Base-by-base conservation (phyloP, 1,139 yeast species). In the Scheffersomyces insectosa region DNA sequence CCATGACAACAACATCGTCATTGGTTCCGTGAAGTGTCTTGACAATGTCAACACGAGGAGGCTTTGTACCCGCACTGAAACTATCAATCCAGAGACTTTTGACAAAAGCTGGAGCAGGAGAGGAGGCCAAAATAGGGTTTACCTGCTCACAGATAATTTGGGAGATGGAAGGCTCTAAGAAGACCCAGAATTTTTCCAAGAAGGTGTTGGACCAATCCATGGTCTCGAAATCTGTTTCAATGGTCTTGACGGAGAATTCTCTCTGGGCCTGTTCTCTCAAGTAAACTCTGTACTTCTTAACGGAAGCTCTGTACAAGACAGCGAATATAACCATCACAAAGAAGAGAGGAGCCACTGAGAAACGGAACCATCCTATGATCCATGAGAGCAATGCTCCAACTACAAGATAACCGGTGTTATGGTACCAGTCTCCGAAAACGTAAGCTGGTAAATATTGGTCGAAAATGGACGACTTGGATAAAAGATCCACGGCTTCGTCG, bases 381-480 rank as follows among this genome's bases (percentile, higher is more conserved):
- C 95, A 91, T 2, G 96, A 87, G 15, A 85, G 62, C 11, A 85
- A 59, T 0, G 85, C 90, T 2, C 87, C 88, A 6, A 77, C 65
- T 27, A 85, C 67, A 50, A 89, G 70, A 38, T 81, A 75, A 0
- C 80, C 97, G 12, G 86, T 83, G 49, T 86, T 85, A 62, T 93
- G 99, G 61, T 85, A 93, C 98, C 99, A 93, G 58, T 93, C 97
- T 42, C 99, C 99, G 56, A 86, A 88, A 10, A 80, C 77, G 28
- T 66, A 72, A 28, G 85, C 83, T 2, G 95, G 93, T 42, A 91
- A 68, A 56, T 83, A 79, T 46, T 79, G 75, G 55, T 87, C 93
- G 49, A 89, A 77, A 37, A 84, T 56, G 0, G 97, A 88, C 8
- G 88, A 80, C 35, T 79, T 77, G 32, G 85, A 76, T 45, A 83